Conservation (phyloP, 441 rosid species). For the Populus trichocarpa region DNA sequence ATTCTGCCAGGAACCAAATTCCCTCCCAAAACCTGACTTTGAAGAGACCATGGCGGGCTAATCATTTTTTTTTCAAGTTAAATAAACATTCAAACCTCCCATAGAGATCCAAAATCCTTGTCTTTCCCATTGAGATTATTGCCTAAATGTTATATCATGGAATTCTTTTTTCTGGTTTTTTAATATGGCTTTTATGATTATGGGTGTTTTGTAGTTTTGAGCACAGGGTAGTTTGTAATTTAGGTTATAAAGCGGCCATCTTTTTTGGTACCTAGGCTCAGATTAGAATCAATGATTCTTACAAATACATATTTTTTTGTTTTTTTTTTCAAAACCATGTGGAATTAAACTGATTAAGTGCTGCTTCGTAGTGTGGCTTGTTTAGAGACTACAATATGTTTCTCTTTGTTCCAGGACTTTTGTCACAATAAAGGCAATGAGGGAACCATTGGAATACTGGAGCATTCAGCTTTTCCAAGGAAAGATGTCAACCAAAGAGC, state of each 20-base stretch:
- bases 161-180: too few species aligned
- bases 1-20: too few species aligned
- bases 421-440: slow-evolving; percentile 40
- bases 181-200: not conserved
- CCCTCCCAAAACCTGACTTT: too few species aligned
- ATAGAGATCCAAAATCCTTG: not conserved
- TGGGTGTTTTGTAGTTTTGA: not conserved
- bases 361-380: not conserved
- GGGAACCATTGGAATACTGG: slow-evolving; percentile 35
- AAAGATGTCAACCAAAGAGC: slow-evolving; percentile 35
- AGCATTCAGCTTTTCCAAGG: slow-evolving; percentile 28
- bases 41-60: too few species aligned
- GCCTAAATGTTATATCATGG: too few species aligned
- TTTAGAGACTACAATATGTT: slow-evolving; percentile 13
- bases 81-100: not conserved
- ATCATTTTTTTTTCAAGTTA: not conserved
- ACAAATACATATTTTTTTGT: too few species aligned
- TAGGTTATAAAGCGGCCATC: not conserved
- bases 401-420: slow-evolving; percentile 43
- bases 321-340: too few species aligned
- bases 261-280: not conserved
- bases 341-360: too few species aligned
- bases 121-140: too few species aligned
- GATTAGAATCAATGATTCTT: not conserved
- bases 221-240: not conserved